Base-by-base conservation (phyloP, 768 basidiomycete genomes). In the Coprinellus aureogranulatus region DNA sequence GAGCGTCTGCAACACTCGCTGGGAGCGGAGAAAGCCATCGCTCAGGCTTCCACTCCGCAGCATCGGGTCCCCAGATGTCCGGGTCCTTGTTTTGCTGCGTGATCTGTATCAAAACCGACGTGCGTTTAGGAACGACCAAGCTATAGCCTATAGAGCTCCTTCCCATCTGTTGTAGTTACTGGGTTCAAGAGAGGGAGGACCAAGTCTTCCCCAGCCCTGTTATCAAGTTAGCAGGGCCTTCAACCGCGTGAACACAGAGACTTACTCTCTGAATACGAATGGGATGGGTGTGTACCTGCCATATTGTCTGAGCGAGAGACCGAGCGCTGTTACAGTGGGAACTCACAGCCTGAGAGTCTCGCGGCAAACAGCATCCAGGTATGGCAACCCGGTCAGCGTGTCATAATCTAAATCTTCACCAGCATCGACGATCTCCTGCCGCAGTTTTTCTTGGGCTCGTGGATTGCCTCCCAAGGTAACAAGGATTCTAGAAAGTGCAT, bases 21-120 rank as follows among this genome's bases (percentile, higher is more conserved):
- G 76, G 77, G 16, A 76, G 67, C 2, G 68, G 67, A 0, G 61
- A 63, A 0, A 77, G 59, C 73, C 73, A 78, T 23, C 77, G 62
- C 44, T 75, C 74, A 9, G 75, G 74, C 55, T 65, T 70, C 72
- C 72, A 77, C 54, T 70, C 69, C 5, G 62, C 31, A 3, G 72
- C 69, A 55, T 77, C 75, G 2, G 62, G 51, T 1, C 76, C 76
- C 75, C 76, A 77, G 2, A 73, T 55, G 6, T 50, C 64, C 18
- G 65, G 62, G 28, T 61, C 53, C 3, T 44, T 20, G 40, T 61
- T 61, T 1, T 41, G 16, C 14, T 42, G 45, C 16, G 47, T 37
- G 11, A 51, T 44, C 9, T 51, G 57, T 5, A 61, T 44, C 9
- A 61, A 20, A 10, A 61, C 55, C 64, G 58, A 61, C 20, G 64